phyloP scores from a whole-genome alignment of 371 early-diverging fungal species.

The Mortierella sp. region DNA sequence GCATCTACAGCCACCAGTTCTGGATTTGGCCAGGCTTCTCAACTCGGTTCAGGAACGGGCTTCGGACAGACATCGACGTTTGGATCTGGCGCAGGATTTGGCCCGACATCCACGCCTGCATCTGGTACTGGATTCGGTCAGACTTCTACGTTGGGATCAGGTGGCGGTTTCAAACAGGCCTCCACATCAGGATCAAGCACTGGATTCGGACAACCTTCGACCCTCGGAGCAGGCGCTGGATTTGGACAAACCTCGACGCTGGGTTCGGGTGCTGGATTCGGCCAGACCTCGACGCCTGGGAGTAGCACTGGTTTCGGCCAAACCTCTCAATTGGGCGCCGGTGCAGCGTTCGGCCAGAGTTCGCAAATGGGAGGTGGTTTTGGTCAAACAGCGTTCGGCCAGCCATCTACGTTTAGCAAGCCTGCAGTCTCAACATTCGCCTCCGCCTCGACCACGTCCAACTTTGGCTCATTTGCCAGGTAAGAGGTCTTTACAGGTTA shows the following conservation, averaged over 20 bases:
- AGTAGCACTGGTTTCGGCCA: slow-evolving; percentile 23
- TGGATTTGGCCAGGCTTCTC: slow-evolving; percentile 22
- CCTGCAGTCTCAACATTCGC: slow-evolving; percentile 12
- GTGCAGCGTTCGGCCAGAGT: slow-evolving; percentile 22
- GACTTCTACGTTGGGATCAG: slow-evolving; percentile 20
- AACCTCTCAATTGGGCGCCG: slow-evolving; percentile 9
- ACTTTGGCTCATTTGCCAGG: slow-evolving; percentile 53
- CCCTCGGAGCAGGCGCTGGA: neutral
- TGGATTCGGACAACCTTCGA: slow-evolving; percentile 11
- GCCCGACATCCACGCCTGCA: slow-evolving; percentile 1
- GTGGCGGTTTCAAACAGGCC: slow-evolving; percentile 17
- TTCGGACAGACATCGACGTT: slow-evolving; percentile 20
- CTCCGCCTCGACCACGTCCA: slow-evolving; percentile 27
- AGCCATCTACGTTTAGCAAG: slow-evolving; percentile 16
- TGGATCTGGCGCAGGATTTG: slow-evolving; percentile 13
- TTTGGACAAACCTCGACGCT: slow-evolving; percentile 14
- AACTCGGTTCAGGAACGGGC: slow-evolving; percentile 12
- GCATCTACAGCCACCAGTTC: neutral
- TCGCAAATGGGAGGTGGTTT: slow-evolving; percentile 19
- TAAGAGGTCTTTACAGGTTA: neutral
- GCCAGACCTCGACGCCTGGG: neutral
- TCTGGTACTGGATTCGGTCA: slow-evolving; percentile 19
- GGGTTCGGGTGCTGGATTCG: slow-evolving; percentile 17
- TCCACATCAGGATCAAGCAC: slow-evolving; percentile 6
- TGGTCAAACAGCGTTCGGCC: slow-evolving; percentile 25